phyloP scores from a whole-genome alignment of 2,329 filamentous ascomycete species.

The Dryadomyces quercivorus region DNA sequence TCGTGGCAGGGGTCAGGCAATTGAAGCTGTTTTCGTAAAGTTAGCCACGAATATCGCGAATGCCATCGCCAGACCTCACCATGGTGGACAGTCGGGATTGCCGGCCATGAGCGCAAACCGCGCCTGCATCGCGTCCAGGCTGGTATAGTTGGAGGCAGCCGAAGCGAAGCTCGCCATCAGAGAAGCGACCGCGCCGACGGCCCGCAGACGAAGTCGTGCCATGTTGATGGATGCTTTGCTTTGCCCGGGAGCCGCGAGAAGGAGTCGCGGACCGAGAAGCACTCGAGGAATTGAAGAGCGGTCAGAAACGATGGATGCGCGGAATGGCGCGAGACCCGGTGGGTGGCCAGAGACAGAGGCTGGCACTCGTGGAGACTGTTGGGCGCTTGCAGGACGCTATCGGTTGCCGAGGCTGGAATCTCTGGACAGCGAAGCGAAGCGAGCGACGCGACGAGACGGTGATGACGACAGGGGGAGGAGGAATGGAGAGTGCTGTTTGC shows the following conservation, averaged over 20 bases:
- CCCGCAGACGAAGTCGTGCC: slow-evolving; percentile 20
- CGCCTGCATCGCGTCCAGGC: slow-evolving; percentile 47
- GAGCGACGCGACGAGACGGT: too few relatives aligned
- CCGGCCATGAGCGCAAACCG: slow-evolving; percentile 61
- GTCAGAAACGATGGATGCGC: too few relatives aligned
- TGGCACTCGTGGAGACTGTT: too few relatives aligned
- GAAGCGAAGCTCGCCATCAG: slow-evolving; percentile 18
- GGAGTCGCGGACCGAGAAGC: background rate
- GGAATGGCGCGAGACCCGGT: too few relatives aligned
- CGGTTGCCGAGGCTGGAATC: too few relatives aligned
- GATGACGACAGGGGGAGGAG: too few relatives aligned
- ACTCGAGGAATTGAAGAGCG: background rate
- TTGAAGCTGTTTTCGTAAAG: slow-evolving; percentile 77
- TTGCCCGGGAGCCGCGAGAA: background rate
- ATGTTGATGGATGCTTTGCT: background rate
- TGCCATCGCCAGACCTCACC: slow-evolving; percentile 29
- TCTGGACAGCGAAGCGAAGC: too few relatives aligned
- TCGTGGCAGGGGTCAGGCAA: slow-evolving; percentile 86
- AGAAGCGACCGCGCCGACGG: slow-evolving; percentile 29
- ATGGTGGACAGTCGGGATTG: slow-evolving; percentile 68
- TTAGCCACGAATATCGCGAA: background rate
- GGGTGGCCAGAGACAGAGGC: too few relatives aligned
- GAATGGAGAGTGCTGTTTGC: too few relatives aligned
- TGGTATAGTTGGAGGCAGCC: slow-evolving; percentile 43
- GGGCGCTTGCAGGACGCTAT: too few relatives aligned